Conservation (phyloP, 805 yeast genomes). For the Spathaspora passalidarum region DNA sequence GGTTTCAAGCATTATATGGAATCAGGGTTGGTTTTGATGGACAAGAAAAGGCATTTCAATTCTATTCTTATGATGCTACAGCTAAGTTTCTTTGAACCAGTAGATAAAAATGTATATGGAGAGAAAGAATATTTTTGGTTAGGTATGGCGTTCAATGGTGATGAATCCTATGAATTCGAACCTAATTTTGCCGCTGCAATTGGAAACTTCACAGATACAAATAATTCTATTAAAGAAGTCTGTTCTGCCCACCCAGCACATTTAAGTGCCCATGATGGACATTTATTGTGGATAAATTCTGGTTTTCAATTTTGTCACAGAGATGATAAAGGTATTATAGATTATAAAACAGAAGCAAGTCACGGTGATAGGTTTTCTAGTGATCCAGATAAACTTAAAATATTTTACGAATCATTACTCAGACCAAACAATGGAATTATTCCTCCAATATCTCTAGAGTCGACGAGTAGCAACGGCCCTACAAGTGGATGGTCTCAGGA, state of each 20-base stretch:
- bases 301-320: slow-evolving; percentile 41
- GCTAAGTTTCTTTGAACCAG: slow-evolving; percentile 22
- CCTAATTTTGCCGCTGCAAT: slow-evolving; percentile 22
- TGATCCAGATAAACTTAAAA: too few relatives aligned
- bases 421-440: too few relatives aligned
- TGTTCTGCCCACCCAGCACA: slow-evolving; percentile 47
- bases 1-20: slow-evolving; percentile 40
- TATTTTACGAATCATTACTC: too few relatives aligned
- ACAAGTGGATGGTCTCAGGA: slow-evolving; percentile 52
- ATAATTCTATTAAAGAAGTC: slow-evolving; percentile 23
- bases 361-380: too few relatives aligned
- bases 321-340: slow-evolving; percentile 25
- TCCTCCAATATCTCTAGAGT: slow-evolving; percentile 26
- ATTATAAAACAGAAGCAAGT: slow-evolving; percentile 16
- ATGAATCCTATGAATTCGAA: slow-evolving; percentile 25
- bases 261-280: slow-evolving; percentile 29
- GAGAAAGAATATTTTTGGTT: slow-evolving; percentile 31
- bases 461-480: slow-evolving; percentile 37
- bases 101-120: slow-evolving; percentile 18
- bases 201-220: slow-evolving; percentile 24
- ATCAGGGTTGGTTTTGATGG: slow-evolving; percentile 25
- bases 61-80: slow-evolving; percentile 24
- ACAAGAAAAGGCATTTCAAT: slow-evolving; percentile 23
- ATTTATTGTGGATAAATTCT: slow-evolving; percentile 42
- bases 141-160: slow-evolving; percentile 25